Percentiles rank a stretch among this genome's conserved stretches.
Evolutionary conservation across 1,284 basidiomycete species (phyloP).

Genomic region (Apiotrichum akiyoshidainum): DNA sequence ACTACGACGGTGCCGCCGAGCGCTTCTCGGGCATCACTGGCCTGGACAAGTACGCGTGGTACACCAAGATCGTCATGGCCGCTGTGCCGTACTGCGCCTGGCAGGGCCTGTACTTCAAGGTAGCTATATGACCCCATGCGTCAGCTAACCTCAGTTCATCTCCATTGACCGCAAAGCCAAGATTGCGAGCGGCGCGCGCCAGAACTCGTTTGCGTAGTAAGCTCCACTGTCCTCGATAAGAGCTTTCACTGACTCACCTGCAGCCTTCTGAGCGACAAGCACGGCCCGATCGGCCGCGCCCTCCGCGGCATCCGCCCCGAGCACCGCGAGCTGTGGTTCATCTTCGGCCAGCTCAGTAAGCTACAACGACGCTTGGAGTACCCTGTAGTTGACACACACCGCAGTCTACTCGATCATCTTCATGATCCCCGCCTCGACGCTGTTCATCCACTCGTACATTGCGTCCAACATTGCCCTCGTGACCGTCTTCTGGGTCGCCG

Average conservation of each 20-base stretch:
- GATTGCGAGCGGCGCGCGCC: constrained; percentile 78
- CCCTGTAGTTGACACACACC: constrained; percentile 26
- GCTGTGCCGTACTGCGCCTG: constrained; percentile 64
- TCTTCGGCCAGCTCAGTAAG: constrained; percentile 77
- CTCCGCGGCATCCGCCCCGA: constrained; percentile 61
- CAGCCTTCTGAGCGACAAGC: constrained; percentile 75
- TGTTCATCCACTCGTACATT: constrained; percentile 66
- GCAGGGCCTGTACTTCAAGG: constrained; percentile 88
- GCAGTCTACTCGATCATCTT: constrained; percentile 82
- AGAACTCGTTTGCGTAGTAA: constrained; percentile 73
- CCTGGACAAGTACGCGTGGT: constrained; percentile 46
- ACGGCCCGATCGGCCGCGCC: constrained; percentile 69
- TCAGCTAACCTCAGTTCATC: constrained; percentile 60
- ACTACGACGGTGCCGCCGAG: constrained; percentile 47
- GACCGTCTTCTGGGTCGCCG: constrained; percentile 70
- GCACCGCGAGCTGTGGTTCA: constrained; percentile 71
- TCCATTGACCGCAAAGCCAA: constrained; percentile 76
- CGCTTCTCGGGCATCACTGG: constrained; percentile 77
- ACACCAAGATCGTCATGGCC: constrained; percentile 45
- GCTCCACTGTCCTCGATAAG: constrained; percentile 9
- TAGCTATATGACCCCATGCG: constrained; percentile 30
- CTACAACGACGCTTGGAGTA: neutral
- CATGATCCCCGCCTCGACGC: constrained; percentile 73
- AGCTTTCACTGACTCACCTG: neutral
- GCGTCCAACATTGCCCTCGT: constrained; percentile 76